Evolutionary conservation across 306 rosid genomes (phyloP), one percentile per base, ranked within the genome.

Genomic region (Acacia melanoxylon): DNA sequence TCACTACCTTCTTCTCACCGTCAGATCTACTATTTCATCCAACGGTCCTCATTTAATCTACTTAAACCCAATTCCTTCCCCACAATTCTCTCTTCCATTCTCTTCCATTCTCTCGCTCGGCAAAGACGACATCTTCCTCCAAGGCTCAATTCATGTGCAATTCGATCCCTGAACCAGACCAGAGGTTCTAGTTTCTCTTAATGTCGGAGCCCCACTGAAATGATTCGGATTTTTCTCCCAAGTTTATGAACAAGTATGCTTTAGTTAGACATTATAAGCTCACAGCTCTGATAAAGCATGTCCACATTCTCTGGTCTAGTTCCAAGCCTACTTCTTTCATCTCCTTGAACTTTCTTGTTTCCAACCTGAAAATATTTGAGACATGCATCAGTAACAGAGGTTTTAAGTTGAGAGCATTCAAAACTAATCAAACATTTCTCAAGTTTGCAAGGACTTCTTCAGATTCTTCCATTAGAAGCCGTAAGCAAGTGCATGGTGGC

Each of bases 401-500:
- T 94, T 81, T 91, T 91, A 35, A 97, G 98, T 74, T 8, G 48
- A 94, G 81, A 37, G 95, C 89, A 85, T 88, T 91, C 78, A 89
- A 78, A 82, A 79, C 82, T 83, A 81, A 49, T 63, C 91, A 91
- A 76, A 85, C 80, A 69, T 75, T 87, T 88, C 80, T 90, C 89
- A 94, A 86, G 91, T 90, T 92, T 52, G 93, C 76, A 41, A 94
- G 91, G 74, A 94, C 97, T 71, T 86, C 88, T 84, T 94, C 97
- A n/a, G 97, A 97, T 91, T 90, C 98, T 80, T 22, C 97, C 92
- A 49, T 93, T 93, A 82, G 98, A 93, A 85, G 89, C 89, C 97
- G 91, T 91, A 80, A 93, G 97, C 41, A 94, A 74, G 75, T 94
- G 98, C 98, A 93, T 94, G 54, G 98, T 93, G 77, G 98, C 93